phyloP scores from a whole-genome alignment of 139 green algal species.

The Astrephomene gubernaculifera region DNA sequence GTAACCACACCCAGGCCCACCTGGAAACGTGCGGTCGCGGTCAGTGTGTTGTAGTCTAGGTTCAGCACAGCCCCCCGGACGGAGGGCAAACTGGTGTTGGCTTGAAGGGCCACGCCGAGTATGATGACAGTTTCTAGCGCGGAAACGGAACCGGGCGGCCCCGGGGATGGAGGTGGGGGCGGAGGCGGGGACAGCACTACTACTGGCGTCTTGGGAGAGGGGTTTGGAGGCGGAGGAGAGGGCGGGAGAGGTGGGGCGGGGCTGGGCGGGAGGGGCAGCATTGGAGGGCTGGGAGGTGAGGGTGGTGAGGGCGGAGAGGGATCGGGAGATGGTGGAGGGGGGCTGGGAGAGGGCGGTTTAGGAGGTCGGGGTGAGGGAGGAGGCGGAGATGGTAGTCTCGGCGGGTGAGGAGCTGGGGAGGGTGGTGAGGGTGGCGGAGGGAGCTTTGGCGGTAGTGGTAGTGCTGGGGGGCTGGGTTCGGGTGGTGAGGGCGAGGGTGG shows the following conservation, averaged over 20 bases:
- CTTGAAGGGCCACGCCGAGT: background rate
- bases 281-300: background rate
- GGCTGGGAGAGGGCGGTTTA: background rate
- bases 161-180: background rate
- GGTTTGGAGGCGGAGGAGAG: background rate
- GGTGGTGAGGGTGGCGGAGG: background rate
- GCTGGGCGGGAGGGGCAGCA: background rate
- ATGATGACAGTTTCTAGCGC: background rate
- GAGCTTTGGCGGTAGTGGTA: background rate
- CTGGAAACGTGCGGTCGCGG: conserved; percentile 7
- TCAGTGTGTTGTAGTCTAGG: conserved; percentile 36
- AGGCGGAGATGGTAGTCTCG: background rate
- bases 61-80: background rate
- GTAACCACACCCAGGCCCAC: background rate
- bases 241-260: background rate
- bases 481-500: background rate
- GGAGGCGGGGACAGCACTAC: no score
- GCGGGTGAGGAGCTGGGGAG: background rate
- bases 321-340: background rate
- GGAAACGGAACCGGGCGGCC: background rate
- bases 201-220: no score
- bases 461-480: background rate
- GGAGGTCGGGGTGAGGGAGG: background rate
- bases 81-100: background rate
- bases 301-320: background rate